phyloP scores from a whole-genome alignment of 1,284 basidiomycete species.

The Macrocystidia cucumis region DNA sequence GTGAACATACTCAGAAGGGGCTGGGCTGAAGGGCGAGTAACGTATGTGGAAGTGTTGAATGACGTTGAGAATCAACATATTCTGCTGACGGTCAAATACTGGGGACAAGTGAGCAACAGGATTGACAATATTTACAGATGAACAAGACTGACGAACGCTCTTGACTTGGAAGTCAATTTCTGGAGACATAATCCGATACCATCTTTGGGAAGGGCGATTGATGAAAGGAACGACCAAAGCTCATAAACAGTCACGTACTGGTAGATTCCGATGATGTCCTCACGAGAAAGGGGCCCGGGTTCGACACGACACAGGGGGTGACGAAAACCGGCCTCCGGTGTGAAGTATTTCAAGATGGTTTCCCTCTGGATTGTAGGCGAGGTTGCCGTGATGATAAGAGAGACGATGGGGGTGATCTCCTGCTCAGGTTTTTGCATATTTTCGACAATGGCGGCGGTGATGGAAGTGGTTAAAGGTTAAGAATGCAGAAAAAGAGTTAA shows the following conservation, averaged over 20 bases:
- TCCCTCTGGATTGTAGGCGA: conserved; percentile 43
- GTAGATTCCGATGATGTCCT: conserved; percentile 42
- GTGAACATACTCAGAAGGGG: conserved; percentile 34
- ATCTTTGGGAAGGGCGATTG: conserved; percentile 23
- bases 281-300: conserved; percentile 37
- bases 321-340: conserved; percentile 41
- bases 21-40: conserved; percentile 35
- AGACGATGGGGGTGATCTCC: conserved; percentile 39
- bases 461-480: too few species aligned
- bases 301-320: conserved; percentile 45
- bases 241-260: conserved; percentile 26
- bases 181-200: conserved; percentile 54
- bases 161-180: conserved; percentile 31
- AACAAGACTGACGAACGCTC: conserved; percentile 29
- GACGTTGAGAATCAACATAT: conserved; percentile 36
- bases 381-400: conserved; percentile 31
- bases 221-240: neutral
- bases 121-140: neutral
- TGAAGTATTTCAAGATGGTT: conserved; percentile 40
- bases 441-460: too few species aligned
- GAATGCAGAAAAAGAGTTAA: too few species aligned
- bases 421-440: conserved; percentile 46
- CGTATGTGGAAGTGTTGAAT: conserved; percentile 47
- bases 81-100: conserved; percentile 34
- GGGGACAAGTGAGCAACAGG: neutral